A percentile compares a stretch with the other conserved stretches of the same genome.
Evolutionary conservation across 108 stramenopile genomes (phyloP).

Genomic region (Epithemia pelagica): DNA sequence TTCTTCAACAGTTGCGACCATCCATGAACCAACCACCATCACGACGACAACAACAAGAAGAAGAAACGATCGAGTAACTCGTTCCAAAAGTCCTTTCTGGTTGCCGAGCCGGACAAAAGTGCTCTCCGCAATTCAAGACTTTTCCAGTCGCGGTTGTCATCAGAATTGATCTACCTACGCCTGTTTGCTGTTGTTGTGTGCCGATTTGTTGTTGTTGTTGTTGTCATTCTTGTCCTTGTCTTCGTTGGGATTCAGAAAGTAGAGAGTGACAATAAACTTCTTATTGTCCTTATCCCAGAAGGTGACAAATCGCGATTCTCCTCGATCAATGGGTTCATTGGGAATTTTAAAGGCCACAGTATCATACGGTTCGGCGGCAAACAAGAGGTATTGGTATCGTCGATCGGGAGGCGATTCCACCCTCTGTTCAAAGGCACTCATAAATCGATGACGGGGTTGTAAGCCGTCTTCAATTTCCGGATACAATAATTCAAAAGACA

Average conservation of each 20-base stretch:
- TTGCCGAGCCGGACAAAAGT: too few species aligned
- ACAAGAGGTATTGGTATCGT: conserved; percentile 91
- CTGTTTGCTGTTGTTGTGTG: background rate
- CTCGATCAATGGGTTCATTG: conserved; percentile 89
- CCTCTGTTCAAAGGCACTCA: conserved; percentile 98
- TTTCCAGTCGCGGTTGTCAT: too few species aligned
- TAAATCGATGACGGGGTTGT: conserved; percentile 99
- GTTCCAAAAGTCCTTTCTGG: too few species aligned
- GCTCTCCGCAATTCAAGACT: too few species aligned
- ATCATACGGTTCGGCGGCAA: conserved; percentile 99
- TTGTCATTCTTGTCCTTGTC: background rate
- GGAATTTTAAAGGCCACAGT: conserved; percentile 99
- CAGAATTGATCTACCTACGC: too few species aligned
- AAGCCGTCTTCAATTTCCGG: conserved; percentile 88
- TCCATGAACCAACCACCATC: too few species aligned
- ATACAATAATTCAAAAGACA: conserved; percentile 94
- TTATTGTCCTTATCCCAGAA: conserved; percentile 90
- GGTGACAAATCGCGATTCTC: conserved; percentile 88
- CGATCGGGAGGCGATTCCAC: conserved; percentile 94
- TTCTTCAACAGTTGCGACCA: conserved; percentile 42
- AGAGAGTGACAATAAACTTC: conserved; percentile 86
- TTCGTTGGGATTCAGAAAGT: conserved; percentile 47
- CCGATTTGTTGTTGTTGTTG: background rate
- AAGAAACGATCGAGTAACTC: too few species aligned
- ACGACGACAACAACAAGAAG: background rate